phyloP scores from a whole-genome alignment of 805 yeast genomes.

The Middelhovenomyces tepae region DNA sequence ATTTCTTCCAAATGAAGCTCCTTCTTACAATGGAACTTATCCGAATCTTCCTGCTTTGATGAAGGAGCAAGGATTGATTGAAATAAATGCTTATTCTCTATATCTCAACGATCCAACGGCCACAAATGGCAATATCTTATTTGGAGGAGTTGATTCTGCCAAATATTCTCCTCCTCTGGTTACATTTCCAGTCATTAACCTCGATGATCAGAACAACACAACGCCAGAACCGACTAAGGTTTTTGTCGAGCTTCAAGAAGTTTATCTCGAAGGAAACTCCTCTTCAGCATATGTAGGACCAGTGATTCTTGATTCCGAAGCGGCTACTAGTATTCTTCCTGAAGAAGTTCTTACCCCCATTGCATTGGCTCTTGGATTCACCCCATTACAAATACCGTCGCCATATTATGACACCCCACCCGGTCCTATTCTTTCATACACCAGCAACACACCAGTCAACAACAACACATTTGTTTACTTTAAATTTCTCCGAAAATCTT shows the following conservation, averaged over 20 bases:
- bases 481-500: constrained; percentile 44
- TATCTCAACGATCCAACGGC: constrained; percentile 34
- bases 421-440: no score
- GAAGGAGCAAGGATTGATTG: constrained; percentile 33
- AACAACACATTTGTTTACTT: constrained; percentile 29
- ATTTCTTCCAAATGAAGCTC: constrained; percentile 26
- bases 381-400: constrained; percentile 26
- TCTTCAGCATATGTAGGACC: no score
- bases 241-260: no score
- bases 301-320: no score
- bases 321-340: no score
- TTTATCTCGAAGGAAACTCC: no score
- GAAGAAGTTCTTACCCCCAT: constrained; percentile 24
- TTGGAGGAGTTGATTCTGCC: constrained; percentile 60
- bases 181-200: constrained; percentile 19
- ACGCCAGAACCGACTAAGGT: no score
- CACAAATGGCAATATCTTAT: constrained; percentile 41
- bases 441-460: no score
- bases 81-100: constrained; percentile 35
- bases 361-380: constrained; percentile 30
- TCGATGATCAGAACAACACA: no score
- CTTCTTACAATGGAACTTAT: no score
- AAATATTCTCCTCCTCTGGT: constrained; percentile 41
- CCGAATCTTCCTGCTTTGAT: constrained; percentile 25
- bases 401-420: constrained; percentile 35